These are phyloP conservation scores for Apium graveolens DNA, from an alignment of 129 eudicot genomes.

Conservation along the genomic window DNA sequence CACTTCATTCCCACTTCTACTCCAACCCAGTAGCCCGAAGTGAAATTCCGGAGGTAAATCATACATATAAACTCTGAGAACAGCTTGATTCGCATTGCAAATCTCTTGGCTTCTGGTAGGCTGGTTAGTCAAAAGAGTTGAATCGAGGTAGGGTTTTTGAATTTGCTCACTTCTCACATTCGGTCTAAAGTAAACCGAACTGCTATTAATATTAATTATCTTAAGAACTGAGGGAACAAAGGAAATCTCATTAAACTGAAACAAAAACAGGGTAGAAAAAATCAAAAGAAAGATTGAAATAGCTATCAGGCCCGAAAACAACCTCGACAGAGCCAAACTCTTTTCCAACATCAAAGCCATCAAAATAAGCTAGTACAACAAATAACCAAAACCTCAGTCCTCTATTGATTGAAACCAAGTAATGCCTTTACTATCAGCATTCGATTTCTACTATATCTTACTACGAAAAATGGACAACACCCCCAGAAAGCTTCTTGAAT, in stretches of 20 bases:
- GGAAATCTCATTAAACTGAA: conserved; percentile 40
- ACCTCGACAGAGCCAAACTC: conserved; percentile 41
- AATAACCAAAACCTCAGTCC: background rate
- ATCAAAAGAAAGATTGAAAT: conserved; percentile 52
- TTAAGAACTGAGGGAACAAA: conserved; percentile 48
- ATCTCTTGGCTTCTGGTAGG: background rate
- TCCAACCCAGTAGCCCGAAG: conserved; percentile 85
- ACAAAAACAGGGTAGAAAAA: conserved; percentile 42
- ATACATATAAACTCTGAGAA: conserved; percentile 68
- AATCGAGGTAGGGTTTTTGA: background rate
- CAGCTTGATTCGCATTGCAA: conserved; percentile 32
- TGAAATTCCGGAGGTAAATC: conserved; percentile 80
- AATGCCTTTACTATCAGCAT: background rate
- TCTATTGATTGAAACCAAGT: background rate
- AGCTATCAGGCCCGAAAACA: conserved; percentile 53
- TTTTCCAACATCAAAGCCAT: conserved; percentile 51
- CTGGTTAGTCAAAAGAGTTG: background rate
- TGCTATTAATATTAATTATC: conserved; percentile 30
- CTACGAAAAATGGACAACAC: background rate
- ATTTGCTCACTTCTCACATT: conserved; percentile 11
- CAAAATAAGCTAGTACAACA: background rate
- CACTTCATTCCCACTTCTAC: conserved; percentile 31
- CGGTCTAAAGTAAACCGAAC: conserved; percentile 16
- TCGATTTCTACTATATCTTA: background rate
- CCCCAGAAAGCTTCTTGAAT: conserved; percentile 12